Evolutionary conservation across 495 filamentous ascomycete genomes (phyloP).

Genomic region (Penicillium parvum): DNA sequence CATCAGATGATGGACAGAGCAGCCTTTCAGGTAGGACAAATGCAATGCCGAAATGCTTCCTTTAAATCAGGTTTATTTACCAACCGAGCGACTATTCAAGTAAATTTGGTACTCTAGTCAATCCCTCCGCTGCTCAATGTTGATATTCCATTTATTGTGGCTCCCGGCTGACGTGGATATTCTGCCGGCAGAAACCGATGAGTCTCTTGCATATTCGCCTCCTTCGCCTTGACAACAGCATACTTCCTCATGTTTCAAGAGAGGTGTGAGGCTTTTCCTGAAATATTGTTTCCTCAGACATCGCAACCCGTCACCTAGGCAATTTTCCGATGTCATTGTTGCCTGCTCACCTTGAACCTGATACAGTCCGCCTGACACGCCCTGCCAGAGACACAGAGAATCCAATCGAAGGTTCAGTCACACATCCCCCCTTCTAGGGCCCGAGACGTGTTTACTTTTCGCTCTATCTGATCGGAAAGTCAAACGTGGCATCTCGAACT

Average conservation of each 20-base stretch:
- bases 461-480: not conserved
- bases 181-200: constrained; percentile 14
- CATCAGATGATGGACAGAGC: too few species aligned
- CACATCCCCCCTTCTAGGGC: constrained; percentile 4
- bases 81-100: too few species aligned
- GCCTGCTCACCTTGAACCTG: constrained; percentile 18
- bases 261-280: too few species aligned
- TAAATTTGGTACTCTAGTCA: not conserved
- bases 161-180: not conserved
- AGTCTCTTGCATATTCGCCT: constrained; percentile 7
- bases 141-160: not conserved
- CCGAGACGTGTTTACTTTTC: constrained; percentile 16
- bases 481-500: constrained; percentile 12
- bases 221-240: constrained; percentile 7
- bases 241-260: too few species aligned
- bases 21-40: too few species aligned
- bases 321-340: constrained; percentile 5
- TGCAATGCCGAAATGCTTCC: too few species aligned
- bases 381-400: constrained; percentile 26
- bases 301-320: too few species aligned
- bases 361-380: constrained; percentile 12
- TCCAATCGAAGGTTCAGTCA: constrained; percentile 27
- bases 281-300: too few species aligned
- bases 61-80: too few species aligned
- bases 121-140: not conserved